These are phyloP conservation scores for Macrophomina tecta DNA, from an alignment of 2,329 filamentous ascomycete species.

Conservation along the genomic window DNA sequence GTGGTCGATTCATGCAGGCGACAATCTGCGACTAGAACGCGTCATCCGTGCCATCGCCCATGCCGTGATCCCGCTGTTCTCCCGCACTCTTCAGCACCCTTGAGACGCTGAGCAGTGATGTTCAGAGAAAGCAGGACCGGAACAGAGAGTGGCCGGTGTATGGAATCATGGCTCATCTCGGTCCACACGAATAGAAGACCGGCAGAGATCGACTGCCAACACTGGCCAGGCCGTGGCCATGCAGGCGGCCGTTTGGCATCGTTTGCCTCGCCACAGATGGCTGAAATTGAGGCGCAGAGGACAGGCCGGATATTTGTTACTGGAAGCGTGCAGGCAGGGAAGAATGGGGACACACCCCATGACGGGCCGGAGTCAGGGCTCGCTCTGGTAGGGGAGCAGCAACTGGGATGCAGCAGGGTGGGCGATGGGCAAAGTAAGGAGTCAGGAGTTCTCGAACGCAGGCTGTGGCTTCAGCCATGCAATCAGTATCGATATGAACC, in stretches of 20 bases:
- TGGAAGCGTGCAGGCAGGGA: slow-evolving; percentile 5
- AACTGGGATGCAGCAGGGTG: slow-evolving; percentile 12
- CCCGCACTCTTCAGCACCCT: neutral
- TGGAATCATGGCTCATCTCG: slow-evolving; percentile 22
- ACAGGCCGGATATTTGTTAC: slow-evolving; percentile 26
- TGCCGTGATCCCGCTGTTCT: slow-evolving; percentile 10
- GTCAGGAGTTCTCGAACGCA: slow-evolving; percentile 20
- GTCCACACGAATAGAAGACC: neutral
- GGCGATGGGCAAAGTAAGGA: neutral
- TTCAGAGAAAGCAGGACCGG: neutral
- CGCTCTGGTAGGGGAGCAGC: neutral
- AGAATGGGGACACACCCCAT: neutral
- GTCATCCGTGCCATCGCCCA: slow-evolving; percentile 13
- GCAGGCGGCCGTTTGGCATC: neutral
- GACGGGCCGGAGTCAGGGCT: neutral
- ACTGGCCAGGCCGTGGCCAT: slow-evolving; percentile 16
- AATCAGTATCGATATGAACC: slow-evolving; percentile 21
- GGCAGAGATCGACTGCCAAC: slow-evolving; percentile 15
- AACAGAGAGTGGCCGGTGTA: slow-evolving; percentile 9
- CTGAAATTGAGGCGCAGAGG: slow-evolving; percentile 28
- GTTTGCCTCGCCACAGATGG: slow-evolving; percentile 17
- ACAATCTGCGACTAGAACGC: slow-evolving; percentile 18
- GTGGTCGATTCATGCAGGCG: slow-evolving; percentile 11
- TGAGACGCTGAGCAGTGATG: neutral
- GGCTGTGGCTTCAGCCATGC: neutral